Evolutionary conservation across 2,329 filamentous ascomycete genomes (phyloP), one percentile per base, ranked within the genome.

Genomic region (Scopulariopsis brevicaulis): DNA sequence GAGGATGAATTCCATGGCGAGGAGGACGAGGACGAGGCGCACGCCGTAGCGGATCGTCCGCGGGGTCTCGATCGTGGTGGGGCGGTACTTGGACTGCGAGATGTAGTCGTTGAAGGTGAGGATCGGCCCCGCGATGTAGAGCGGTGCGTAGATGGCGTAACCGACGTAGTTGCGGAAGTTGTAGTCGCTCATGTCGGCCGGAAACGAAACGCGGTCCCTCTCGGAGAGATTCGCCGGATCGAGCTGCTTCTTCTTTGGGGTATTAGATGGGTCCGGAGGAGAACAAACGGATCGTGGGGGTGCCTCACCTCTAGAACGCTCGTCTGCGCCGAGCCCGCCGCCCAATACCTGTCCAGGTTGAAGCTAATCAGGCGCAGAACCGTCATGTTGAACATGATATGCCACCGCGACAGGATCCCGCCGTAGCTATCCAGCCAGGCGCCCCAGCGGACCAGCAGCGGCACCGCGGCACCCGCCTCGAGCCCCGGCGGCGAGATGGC

Each of bases 51-150:
- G 83, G 34, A 86, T 69, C 1, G 87, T 96, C 57, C 92, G 89
- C 2, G 74, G 71, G 3, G 70, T 72, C 63, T 86, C 88, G 65
- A 94, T 85, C 59, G 83, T 91, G 12, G 86, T 80, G 0, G 89
- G 73, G 14, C 79, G 81, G 72, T 93, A 87, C 63, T 89, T 87
- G 60, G 80, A 78, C 70, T 99, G 94, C 0, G 89, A 88, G 62
- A 97, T 86, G 76, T 94, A 99, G 75, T 99, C 95, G 72, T 99
- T 99, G 77, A 97, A 99, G 14, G 92, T 97, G 61, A 99, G 70
- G 66, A 99, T 96, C 1, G 94, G 94, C 0, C 94, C 94, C 0
- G 92, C 83, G 35, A 99, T 80, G 71, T 97, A 99, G 1, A 99
- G 81, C 0, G 94, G 94, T 1, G 91, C 90, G 68, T 99, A 99